Percentiles rank a stretch among this genome's conserved stretches.
phyloP scores from a whole-genome alignment of 2,329 filamentous ascomycete species.

The Trichoderma sp. region DNA sequence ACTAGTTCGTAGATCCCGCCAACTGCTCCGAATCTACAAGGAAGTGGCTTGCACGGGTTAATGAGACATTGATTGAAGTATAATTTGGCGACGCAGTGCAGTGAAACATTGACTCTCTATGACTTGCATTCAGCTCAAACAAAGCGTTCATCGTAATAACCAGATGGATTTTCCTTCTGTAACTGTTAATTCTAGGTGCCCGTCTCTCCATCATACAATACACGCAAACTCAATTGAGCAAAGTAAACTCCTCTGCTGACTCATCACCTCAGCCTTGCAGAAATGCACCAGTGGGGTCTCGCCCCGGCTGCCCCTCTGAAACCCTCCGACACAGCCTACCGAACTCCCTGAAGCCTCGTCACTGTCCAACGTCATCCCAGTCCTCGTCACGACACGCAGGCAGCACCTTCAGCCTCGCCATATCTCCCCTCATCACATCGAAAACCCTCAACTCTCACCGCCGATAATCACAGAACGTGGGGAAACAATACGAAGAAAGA shows the following conservation, averaged over 20 bases:
- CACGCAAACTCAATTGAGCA: neutral
- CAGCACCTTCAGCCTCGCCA: neutral
- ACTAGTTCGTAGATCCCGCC: neutral
- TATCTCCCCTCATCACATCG: neutral
- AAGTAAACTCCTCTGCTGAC: neutral
- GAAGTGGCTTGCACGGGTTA: neutral
- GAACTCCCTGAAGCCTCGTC: conserved; percentile 15
- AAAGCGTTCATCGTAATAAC: neutral
- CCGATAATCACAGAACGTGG: too few species aligned
- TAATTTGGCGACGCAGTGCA: neutral
- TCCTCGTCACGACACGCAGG: neutral
- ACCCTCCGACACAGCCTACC: neutral
- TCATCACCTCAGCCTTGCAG: conserved; percentile 12
- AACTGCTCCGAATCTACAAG: neutral
- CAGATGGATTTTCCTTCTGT: neutral
- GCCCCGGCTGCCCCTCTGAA: conserved; percentile 11
- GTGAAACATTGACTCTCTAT: neutral
- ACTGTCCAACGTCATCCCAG: conserved; percentile 19
- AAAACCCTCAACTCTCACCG: neutral
- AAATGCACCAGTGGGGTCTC: neutral
- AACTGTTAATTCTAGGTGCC: neutral
- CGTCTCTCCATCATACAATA: neutral
- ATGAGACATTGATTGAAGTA: neutral
- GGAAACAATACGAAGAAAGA: neutral
- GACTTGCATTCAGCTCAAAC: neutral